A percentile compares a stretch with the other conserved stretches of the same genome.
These are phyloP conservation scores for Aegilops bicornis DNA, from an alignment of 176 grass and related monocot genomes.

Conservation along the genomic window DNA sequence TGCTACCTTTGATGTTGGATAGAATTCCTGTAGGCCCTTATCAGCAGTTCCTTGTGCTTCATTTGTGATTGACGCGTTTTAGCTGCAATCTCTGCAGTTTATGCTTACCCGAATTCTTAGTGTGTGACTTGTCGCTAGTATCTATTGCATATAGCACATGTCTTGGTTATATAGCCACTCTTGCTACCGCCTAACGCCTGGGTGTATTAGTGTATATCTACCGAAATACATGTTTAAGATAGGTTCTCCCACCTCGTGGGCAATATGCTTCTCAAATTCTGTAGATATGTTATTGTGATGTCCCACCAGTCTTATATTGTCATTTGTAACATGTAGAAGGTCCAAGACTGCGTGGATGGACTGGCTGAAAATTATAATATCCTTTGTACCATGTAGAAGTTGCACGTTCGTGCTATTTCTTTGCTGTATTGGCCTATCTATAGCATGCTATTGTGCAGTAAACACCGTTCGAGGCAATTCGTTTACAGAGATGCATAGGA, in stretches of 20 bases:
- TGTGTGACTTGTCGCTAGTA: neutral
- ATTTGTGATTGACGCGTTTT: neutral
- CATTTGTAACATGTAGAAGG: neutral
- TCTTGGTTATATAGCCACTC: neutral
- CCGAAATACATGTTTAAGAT: neutral
- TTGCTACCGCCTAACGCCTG: neutral
- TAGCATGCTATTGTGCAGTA: neutral
- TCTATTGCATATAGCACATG: neutral
- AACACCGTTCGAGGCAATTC: neutral
- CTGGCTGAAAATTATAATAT: neutral
- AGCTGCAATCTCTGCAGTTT: neutral
- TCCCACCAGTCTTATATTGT: neutral
- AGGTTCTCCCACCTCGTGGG: neutral
- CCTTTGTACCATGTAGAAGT: neutral
- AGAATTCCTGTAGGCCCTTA: neutral
- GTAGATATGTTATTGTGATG: neutral
- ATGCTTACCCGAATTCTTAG: neutral
- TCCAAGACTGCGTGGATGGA: neutral
- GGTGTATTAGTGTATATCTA: neutral
- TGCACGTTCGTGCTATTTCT: neutral
- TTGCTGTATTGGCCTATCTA: neutral
- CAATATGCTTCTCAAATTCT: neutral
- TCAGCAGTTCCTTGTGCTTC: neutral
- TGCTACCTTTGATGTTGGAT: neutral
- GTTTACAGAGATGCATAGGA: neutral